Evolutionary conservation across 2,329 filamentous ascomycete species (phyloP).

Genomic region (Pseudogymnoascus sp.): DNA sequence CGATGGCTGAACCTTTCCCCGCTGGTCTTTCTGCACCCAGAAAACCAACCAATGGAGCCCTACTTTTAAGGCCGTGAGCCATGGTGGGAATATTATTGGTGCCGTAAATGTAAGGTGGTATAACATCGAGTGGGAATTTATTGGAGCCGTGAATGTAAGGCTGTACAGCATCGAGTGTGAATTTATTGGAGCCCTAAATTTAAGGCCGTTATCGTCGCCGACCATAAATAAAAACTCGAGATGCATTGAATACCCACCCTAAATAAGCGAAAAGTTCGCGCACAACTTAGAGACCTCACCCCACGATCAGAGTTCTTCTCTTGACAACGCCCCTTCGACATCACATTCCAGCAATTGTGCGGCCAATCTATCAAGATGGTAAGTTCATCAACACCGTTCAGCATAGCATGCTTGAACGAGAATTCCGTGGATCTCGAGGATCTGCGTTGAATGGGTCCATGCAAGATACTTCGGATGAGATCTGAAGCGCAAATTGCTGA

Average conservation of each 20-base stretch:
- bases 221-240: conserved; percentile 9
- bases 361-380: conserved; percentile 54
- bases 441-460: conserved; percentile 54
- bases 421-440: conserved; percentile 17
- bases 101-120: neutral
- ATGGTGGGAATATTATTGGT: neutral
- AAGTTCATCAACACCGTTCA: conserved; percentile 38
- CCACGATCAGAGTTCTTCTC: conserved; percentile 19
- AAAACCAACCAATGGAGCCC: neutral
- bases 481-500: conserved; percentile 99
- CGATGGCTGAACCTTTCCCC: neutral
- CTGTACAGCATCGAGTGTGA: neutral
- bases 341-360: conserved; percentile 27
- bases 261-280: conserved; percentile 16
- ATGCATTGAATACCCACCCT: conserved; percentile 8
- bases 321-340: conserved; percentile 39
- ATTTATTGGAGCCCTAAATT: neutral
- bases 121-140: neutral
- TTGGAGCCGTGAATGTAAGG: neutral
- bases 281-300: conserved; percentile 9
- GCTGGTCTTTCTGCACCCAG: neutral
- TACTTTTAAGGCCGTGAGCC: neutral
- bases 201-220: conserved; percentile 5
- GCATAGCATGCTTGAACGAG: conserved; percentile 11
- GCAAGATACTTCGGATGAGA: conserved; percentile 97